A percentile compares a stretch with the other conserved stretches of the same genome.
Conservation (phyloP, 352 stramenopile genomes). For the Phytophthora pini region DNA sequence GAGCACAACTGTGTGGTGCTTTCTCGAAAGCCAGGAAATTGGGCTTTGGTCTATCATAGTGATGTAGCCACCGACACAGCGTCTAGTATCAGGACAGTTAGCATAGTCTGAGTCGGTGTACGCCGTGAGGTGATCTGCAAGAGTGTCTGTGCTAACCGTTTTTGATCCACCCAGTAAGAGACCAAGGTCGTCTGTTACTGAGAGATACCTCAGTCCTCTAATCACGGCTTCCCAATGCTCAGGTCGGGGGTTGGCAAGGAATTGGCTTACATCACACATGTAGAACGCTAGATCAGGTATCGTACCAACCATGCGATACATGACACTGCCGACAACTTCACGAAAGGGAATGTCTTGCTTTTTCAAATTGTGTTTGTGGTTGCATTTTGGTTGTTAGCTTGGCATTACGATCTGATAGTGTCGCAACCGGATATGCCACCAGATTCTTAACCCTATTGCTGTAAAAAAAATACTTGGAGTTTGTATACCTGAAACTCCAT, state of each 20-base stretch:
- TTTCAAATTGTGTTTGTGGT: constrained; percentile 3
- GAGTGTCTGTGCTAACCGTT: neutral
- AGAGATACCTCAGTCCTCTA: constrained; percentile 22
- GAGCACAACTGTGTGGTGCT: constrained; percentile 29
- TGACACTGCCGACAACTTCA: constrained; percentile 25
- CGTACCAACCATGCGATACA: constrained; percentile 26
- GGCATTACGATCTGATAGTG: constrained; percentile 8
- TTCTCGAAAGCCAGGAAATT: neutral
- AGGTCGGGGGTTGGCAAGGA: constrained; percentile 18
- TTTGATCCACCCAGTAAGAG: neutral
- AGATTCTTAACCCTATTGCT: neutral
- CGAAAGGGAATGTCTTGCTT: constrained; percentile 14
- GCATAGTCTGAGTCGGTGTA: constrained; percentile 1
- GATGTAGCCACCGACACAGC: too few relatives aligned
- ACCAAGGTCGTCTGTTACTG: neutral
- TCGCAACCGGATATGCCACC: constrained; percentile 10
- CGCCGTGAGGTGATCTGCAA: neutral
- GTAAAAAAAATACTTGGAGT: too few relatives aligned
- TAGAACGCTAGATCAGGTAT: constrained; percentile 17
- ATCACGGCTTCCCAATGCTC: constrained; percentile 26
- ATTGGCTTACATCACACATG: constrained; percentile 28
- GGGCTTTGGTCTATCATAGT: too few relatives aligned
- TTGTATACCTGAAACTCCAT: too few relatives aligned
- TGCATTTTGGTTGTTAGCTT: constrained; percentile 13
- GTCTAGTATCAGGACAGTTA: too few relatives aligned